These are phyloP conservation scores for Didymella keratinophila DNA, from an alignment of 2,329 filamentous ascomycete species.

Conservation along the genomic window DNA sequence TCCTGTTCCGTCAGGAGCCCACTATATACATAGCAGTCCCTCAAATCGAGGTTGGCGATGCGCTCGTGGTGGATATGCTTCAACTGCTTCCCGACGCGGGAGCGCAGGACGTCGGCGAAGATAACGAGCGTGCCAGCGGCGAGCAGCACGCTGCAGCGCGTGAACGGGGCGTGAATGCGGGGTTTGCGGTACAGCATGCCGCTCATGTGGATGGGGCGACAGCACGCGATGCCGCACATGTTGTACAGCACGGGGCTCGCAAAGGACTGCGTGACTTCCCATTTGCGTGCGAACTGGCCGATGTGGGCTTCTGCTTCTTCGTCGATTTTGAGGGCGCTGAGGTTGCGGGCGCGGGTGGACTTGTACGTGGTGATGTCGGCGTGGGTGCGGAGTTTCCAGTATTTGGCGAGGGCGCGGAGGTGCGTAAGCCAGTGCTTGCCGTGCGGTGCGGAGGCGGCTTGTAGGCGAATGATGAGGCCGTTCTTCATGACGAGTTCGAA, in stretches of 20 bases:
- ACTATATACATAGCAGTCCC: constrained; percentile 71
- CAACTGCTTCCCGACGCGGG: constrained; percentile 62
- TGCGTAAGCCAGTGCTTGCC: constrained; percentile 69
- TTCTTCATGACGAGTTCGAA: constrained; percentile 70
- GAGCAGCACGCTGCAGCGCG: constrained; percentile 67
- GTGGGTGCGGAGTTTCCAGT: constrained; percentile 67
- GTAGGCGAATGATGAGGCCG: constrained; percentile 67
- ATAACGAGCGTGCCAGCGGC: constrained; percentile 67
- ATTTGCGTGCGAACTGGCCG: constrained; percentile 72
- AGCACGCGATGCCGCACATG: constrained; percentile 70
- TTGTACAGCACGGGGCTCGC: constrained; percentile 72
- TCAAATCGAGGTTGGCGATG: constrained; percentile 65
- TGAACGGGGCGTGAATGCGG: constrained; percentile 67
- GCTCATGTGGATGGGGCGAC: constrained; percentile 67
- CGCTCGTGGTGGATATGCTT: constrained; percentile 69
- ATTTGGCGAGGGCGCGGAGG: constrained; percentile 63
- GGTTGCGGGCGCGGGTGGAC: constrained; percentile 64
- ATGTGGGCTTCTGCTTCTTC: constrained; percentile 70
- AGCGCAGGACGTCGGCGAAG: constrained; percentile 67
- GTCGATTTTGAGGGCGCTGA: constrained; percentile 68
- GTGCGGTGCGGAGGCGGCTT: constrained; percentile 64
- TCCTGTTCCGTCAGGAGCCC: constrained; percentile 69
- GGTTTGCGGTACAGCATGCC: constrained; percentile 71
- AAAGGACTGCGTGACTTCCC: constrained; percentile 70
- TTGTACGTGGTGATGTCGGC: constrained; percentile 67